Percentiles rank a stretch among this genome's conserved stretches.
These are phyloP conservation scores for Jatropha podagrica DNA, from an alignment of 441 rosid species.

Conservation along the genomic window DNA sequence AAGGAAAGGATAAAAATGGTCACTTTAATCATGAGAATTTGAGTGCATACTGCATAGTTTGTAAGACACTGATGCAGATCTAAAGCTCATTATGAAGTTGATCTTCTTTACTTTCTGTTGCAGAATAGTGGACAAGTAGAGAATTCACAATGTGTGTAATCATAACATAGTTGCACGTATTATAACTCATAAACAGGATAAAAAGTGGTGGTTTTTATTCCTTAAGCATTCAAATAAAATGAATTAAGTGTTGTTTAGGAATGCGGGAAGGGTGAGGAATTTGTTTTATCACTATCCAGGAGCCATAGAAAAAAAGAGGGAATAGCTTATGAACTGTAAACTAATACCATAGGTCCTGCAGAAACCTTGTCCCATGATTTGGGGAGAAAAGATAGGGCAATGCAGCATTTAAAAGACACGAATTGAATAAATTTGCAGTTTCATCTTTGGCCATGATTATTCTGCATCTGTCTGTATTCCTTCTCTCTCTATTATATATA, in stretches of 20 bases:
- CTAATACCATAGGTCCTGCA: too few species aligned
- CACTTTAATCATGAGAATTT: not conserved
- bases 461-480: too few species aligned
- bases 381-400: too few species aligned
- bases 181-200: not conserved
- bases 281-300: too few species aligned
- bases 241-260: not conserved
- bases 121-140: not conserved
- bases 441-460: too few species aligned
- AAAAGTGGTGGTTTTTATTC: not conserved
- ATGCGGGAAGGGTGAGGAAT: too few species aligned
- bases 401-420: too few species aligned
- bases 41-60: not conserved
- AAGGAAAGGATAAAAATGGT: not conserved
- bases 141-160: not conserved
- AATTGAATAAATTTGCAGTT: too few species aligned
- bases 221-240: not conserved
- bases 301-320: too few species aligned
- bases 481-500: too few species aligned
- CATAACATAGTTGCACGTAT: not conserved
- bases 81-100: not conserved
- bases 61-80: not conserved
- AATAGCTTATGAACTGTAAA: too few species aligned
- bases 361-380: too few species aligned
- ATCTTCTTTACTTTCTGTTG: not conserved